Evolutionary conservation across 73 alveolate genomes (phyloP).

Genomic region (Breviolum minutum): DNA sequence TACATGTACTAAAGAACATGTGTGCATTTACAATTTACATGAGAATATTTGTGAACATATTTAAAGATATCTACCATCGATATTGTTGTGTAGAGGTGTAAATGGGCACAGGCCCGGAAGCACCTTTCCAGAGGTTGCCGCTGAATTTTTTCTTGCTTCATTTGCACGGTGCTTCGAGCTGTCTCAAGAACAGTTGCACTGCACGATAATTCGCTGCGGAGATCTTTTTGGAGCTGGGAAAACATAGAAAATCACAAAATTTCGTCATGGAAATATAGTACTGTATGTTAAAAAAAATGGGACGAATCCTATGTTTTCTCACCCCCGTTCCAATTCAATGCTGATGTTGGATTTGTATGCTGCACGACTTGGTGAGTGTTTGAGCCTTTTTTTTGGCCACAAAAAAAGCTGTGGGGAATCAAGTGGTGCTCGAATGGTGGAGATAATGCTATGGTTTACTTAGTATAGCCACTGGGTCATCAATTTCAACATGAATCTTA

Average conservation of each 20-base stretch:
- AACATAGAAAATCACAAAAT: not conserved
- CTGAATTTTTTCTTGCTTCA: too few species aligned
- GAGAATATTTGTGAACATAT: too few species aligned
- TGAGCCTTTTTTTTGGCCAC: not conserved
- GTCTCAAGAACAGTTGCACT: constrained; percentile 31
- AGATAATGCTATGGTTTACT: too few species aligned
- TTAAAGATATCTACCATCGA: too few species aligned
- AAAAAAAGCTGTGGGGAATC: not conserved
- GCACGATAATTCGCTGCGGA: not conserved
- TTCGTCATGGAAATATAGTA: too few species aligned
- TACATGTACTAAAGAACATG: too few species aligned
- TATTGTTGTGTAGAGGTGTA: too few species aligned
- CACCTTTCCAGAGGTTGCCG: too few species aligned
- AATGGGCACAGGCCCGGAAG: too few species aligned
- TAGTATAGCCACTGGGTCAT: too few species aligned
- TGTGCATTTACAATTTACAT: too few species aligned
- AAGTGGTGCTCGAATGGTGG: not conserved
- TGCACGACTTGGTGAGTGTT: not conserved
- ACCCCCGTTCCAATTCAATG: constrained; percentile 15
- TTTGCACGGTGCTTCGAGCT: not conserved
- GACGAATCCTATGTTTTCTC: not conserved
- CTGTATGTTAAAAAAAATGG: too few species aligned
- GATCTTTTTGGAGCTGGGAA: constrained; percentile 15
- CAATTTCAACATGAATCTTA: not conserved
- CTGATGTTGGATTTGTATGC: not conserved